phyloP scores from a whole-genome alignment of 2,329 filamentous ascomycete genomes.

The Botrytis hyacinthi region DNA sequence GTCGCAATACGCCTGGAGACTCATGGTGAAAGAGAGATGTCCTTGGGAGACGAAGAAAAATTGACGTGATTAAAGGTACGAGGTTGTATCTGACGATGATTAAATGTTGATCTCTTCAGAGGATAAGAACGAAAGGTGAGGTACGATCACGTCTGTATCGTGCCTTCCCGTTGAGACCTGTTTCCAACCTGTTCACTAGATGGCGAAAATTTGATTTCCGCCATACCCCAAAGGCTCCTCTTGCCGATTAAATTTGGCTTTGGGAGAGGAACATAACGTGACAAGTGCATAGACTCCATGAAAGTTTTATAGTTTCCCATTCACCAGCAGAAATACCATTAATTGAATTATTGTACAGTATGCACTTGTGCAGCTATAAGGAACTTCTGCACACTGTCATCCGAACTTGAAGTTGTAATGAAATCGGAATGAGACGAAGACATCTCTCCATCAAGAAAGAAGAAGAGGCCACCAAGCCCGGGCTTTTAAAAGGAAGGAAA shows the following conservation, averaged over 20 bases:
- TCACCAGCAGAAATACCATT: not conserved
- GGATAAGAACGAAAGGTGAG: not conserved
- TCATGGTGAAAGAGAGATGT: not conserved
- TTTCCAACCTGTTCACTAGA: not conserved
- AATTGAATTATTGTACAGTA: not conserved
- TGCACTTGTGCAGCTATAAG: not conserved
- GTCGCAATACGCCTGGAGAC: not conserved
- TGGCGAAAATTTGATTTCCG: not conserved
- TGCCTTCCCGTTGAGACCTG: not conserved
- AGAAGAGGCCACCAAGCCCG: too few relatives aligned
- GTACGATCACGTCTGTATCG: too few relatives aligned
- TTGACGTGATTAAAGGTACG: not conserved
- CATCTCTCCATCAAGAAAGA: not conserved
- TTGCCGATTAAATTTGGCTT: too few relatives aligned
- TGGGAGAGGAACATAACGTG: not conserved
- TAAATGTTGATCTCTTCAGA: not conserved
- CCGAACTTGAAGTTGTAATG: not conserved
- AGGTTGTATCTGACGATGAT: not conserved
- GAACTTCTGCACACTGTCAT: not conserved
- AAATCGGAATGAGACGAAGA: not conserved
- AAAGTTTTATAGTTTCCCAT: too few relatives aligned
- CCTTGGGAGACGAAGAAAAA: not conserved
- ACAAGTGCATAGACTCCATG: not conserved
- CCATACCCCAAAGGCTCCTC: too few relatives aligned
- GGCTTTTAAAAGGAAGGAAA: accelerated